These are phyloP conservation scores for Celoporthe dispersa DNA, from an alignment of 2,329 filamentous ascomycete genomes.

Conservation along the genomic window DNA sequence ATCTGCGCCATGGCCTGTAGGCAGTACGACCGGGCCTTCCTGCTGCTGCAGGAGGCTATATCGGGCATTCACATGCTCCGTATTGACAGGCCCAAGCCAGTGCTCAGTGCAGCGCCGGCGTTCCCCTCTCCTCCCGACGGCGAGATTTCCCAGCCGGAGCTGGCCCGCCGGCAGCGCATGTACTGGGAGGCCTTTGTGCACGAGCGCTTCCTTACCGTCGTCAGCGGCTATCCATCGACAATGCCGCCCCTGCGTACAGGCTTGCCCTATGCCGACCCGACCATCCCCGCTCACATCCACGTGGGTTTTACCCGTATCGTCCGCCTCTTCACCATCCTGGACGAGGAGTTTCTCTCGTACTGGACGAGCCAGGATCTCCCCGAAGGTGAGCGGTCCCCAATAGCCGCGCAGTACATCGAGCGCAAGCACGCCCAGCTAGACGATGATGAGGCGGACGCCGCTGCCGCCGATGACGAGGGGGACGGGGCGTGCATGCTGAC, in stretches of 20 bases:
- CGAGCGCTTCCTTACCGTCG: conserved; percentile 59
- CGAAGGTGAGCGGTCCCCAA: conserved; percentile 33
- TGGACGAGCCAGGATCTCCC: conserved; percentile 37
- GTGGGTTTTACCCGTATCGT: conserved; percentile 45
- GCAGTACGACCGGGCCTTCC: conserved; percentile 52
- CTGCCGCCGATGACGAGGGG: conserved; percentile 29
- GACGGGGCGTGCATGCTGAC: conserved; percentile 35
- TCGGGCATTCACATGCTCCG: not conserved
- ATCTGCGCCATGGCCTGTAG: conserved; percentile 55
- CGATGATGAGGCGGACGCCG: conserved; percentile 40
- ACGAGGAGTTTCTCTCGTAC: conserved; percentile 43
- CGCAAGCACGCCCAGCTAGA: conserved; percentile 47
- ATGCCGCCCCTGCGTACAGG: conserved; percentile 40
- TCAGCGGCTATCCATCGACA: conserved; percentile 49
- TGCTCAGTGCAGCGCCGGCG: not conserved
- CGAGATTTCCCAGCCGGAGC: not conserved
- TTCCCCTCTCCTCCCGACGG: not conserved
- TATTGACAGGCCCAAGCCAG: not conserved
- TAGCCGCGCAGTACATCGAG: conserved; percentile 47
- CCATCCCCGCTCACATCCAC: conserved; percentile 43
- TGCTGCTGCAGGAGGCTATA: conserved; percentile 55
- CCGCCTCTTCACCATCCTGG: conserved; percentile 44
- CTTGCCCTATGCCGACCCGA: conserved; percentile 39
- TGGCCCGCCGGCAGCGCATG: conserved; percentile 49
- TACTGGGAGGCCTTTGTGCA: conserved; percentile 63